phyloP scores from a whole-genome alignment of 805 yeast genomes.

The Starmerella tilneyi region DNA sequence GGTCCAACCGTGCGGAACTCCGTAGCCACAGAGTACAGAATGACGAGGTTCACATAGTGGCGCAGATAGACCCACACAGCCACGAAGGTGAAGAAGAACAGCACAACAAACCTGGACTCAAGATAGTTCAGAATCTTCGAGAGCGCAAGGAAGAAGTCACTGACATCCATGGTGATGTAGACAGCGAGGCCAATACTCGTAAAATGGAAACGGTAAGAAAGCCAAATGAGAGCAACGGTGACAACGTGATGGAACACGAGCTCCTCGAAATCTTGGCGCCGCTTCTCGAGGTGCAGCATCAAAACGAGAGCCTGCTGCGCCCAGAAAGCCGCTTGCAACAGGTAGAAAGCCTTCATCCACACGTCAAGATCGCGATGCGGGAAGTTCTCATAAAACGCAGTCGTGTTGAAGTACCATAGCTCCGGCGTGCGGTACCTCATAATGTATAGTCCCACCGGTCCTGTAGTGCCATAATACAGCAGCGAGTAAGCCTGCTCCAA shows the following conservation, averaged over 20 bases:
- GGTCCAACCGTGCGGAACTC: conserved; percentile 82
- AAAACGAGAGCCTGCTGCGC: conserved; percentile 85
- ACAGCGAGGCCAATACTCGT: conserved; percentile 90
- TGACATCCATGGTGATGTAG: conserved; percentile 90
- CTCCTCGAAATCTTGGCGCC: conserved; percentile 87
- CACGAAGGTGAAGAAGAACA: conserved; percentile 60
- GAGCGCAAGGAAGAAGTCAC: conserved; percentile 75
- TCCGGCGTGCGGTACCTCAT: conserved; percentile 60
- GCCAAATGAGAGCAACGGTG: conserved; percentile 76
- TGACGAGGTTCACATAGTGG: conserved; percentile 70
- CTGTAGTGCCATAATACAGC: conserved; percentile 66
- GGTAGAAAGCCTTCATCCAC: conserved; percentile 67
- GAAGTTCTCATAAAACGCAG: conserved; percentile 63
- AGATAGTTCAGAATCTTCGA: conserved; percentile 84
- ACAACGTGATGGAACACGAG: conserved; percentile 86
- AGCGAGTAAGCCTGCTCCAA: conserved; percentile 87
- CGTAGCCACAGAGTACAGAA: conserved; percentile 51
- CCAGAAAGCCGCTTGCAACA: conserved; percentile 96
- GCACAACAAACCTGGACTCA: conserved; percentile 52
- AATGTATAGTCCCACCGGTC: conserved; percentile 81
- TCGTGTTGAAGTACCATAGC: conserved; percentile 81
- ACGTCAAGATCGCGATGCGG: conserved; percentile 72
- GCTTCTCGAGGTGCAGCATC: conserved; percentile 78
- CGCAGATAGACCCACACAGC: conserved; percentile 77
- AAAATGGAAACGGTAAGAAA: conserved; percentile 87